Evolutionary conservation across 1,139 yeast species (phyloP), one percentile per base, ranked within the genome.

Genomic region (Lodderomyces elongisporus): DNA sequence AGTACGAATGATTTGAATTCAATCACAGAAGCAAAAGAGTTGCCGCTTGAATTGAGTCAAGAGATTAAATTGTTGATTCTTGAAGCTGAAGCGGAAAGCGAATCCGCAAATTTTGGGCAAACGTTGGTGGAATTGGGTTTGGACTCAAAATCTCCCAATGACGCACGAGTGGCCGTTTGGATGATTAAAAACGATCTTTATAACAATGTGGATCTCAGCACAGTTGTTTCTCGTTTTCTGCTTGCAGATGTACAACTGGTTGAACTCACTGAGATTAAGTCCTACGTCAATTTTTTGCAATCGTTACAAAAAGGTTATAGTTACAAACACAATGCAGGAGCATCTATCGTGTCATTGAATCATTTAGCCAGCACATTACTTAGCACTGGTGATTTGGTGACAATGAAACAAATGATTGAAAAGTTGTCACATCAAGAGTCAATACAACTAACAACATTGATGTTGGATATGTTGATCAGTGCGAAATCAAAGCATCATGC

Each of bases 181-280:
- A 43, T 58, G 17, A 44, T 58, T 25, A 44, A 45, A 10, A 58
- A 57, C 37, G 57, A 55, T 32, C 42, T 48, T 5, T 27, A 17
- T 17, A 26, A 14, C 25, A 42, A 24, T 36, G 41, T 40, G 4
- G 15, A 16, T 5, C 29, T 37, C 3, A 34, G 41, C n/a, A 42
- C 51, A 3, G 36, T 41, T n/a, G n/a, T n/a, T n/a, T n/a, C n/a
- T n/a, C n/a, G n/a, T n/a, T n/a, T n/a, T n/a, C n/a, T n/a, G n/a
- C n/a, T n/a, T n/a, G n/a, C n/a, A n/a, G n/a, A n/a, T n/a, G n/a
- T n/a, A n/a, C n/a, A n/a, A n/a, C n/a, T 7, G 6, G 28, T 15
- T 13, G 17, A 35, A 15, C 37, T 51, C 15, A 42, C 43, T 14
- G 56, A 52, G 21, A 35, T 43, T n/a, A 28, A 49, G 8, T 40